Base-by-base conservation (phyloP, 192 early-diverging fungal genomes). In the Mortierella alpina region DNA sequence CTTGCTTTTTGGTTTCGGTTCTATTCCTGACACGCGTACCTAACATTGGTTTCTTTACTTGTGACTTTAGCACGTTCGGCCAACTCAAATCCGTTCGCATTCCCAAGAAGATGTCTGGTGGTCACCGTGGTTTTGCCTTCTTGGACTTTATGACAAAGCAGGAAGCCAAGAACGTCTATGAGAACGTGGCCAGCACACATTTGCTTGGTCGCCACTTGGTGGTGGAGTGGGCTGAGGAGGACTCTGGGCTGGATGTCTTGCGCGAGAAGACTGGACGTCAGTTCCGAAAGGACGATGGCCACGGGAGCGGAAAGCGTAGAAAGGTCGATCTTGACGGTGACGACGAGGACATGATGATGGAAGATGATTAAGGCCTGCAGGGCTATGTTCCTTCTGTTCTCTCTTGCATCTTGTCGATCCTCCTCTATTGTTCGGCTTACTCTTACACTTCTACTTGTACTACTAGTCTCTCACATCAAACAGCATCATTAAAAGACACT, bases 91-190 rank as follows among this genome's bases (percentile, higher is more conserved):
- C 96, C 7, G 91, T 99, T 57, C 92, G 98, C 46, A 75, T 99
- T 63, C 98, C 98, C 46, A 94, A 92, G 66, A 99, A 99, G 81
- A 94, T 96, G 77, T 91, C 93, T 51, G 95, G 96, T 10, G 89
- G 91, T 12, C 96, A 97, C 69, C 96, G 98, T 56, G 98, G 98
- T 75, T 99, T 99, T 85, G 95, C 95, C 55, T 99, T 99, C 88
- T 90, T 98, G 68, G 98, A 99, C 79, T 98, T 97, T 82, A 85
- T 97, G 63, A 99, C 98, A 8, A 93, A 94, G 72, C 95, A 97
- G 76, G 96, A 98, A 82, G 98, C 98, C 44, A 90, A 93, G 83
- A 90, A 91, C 72, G 98, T 95, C 10, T 92, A 93, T 82, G 92
- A 94, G 54, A 87, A 94, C 15, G 90, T 99, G 76, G 85, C 89